phyloP scores from a whole-genome alignment of 768 basidiomycete genomes.

The Termitomyces eurrhizus region DNA sequence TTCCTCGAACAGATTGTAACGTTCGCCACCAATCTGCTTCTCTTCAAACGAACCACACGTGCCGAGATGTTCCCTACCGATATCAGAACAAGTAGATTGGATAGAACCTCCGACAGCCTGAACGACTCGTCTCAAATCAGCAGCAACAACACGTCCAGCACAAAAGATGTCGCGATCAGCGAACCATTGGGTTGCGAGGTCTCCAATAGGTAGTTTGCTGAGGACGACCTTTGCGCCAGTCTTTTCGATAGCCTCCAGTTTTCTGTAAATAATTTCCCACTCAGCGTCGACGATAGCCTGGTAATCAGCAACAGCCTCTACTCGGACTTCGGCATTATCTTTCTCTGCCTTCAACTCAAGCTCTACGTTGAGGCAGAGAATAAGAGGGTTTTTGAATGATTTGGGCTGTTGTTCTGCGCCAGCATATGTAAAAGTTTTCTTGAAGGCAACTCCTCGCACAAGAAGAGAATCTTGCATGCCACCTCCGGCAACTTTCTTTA shows the following conservation, averaged over 20 bases:
- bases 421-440: slow-evolving; percentile 99
- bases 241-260: slow-evolving; percentile 91
- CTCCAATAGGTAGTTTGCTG: slow-evolving; percentile 97
- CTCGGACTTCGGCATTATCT: slow-evolving; percentile 97
- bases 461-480: slow-evolving; percentile 96
- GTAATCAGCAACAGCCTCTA: slow-evolving; percentile 95
- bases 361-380: slow-evolving; percentile 95
- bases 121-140: slow-evolving; percentile 89
- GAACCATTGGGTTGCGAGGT: slow-evolving; percentile 98
- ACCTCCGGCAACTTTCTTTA: slow-evolving; percentile 97
- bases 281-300: slow-evolving; percentile 99
- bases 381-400: slow-evolving; percentile 80
- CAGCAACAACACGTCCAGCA: slow-evolving; percentile 89
- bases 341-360: slow-evolving; percentile 98
- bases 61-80: slow-evolving; percentile 84
- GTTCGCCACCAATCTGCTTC: slow-evolving; percentile 92
- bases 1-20: slow-evolving; percentile 93
- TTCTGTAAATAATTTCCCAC: slow-evolving; percentile 99
- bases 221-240: slow-evolving; percentile 97
- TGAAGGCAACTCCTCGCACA: slow-evolving; percentile 92
- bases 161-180: slow-evolving; percentile 99
- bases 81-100: slow-evolving; percentile 95
- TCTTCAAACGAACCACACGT: slow-evolving; percentile 93
- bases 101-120: slow-evolving; percentile 94
- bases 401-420: slow-evolving; percentile 99